Evolutionary conservation across 441 rosid species (phyloP).

Genomic region (Adansonia gregorii): DNA sequence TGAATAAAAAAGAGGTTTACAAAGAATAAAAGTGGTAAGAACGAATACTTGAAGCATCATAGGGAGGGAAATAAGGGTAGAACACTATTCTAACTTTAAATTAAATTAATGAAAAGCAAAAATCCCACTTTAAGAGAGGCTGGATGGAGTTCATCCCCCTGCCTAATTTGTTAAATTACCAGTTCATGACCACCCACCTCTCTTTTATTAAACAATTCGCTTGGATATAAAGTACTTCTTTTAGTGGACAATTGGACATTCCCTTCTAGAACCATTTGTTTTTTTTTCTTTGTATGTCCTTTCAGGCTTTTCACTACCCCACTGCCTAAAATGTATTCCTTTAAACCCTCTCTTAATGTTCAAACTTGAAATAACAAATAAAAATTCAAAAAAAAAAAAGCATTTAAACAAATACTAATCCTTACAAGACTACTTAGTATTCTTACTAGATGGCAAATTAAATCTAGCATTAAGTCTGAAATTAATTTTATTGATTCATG

Average conservation of each 20-base stretch:
- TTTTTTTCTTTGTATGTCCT: slow-evolving; percentile 31
- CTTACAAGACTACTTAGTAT: background rate
- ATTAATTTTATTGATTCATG: too few species aligned
- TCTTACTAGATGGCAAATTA: background rate
- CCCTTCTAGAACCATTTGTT: slow-evolving; percentile 47
- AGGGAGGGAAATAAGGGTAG: slow-evolving; percentile 32
- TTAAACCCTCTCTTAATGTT: slow-evolving; percentile 30
- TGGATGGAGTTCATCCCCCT: slow-evolving; percentile 60
- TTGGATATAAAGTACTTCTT: slow-evolving; percentile 43
- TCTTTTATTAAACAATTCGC: slow-evolving; percentile 32
- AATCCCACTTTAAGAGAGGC: slow-evolving; percentile 48
- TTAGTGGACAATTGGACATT: slow-evolving; percentile 91
- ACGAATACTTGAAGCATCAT: slow-evolving; percentile 41
- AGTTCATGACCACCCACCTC: slow-evolving; percentile 43
- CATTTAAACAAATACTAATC: background rate
- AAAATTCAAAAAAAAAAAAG: background rate
- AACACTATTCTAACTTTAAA: slow-evolving; percentile 32
- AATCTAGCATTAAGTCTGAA: background rate
- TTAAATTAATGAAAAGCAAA: slow-evolving; percentile 44
- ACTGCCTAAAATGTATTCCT: slow-evolving; percentile 44
- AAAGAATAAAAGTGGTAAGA: slow-evolving; percentile 28
- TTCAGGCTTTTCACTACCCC: slow-evolving; percentile 45
- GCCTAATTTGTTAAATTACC: slow-evolving; percentile 46
- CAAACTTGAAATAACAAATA: background rate
- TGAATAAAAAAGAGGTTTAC: background rate